phyloP scores from a whole-genome alignment of 2,329 filamentous ascomycete species.

The Talaromyces sp. region DNA sequence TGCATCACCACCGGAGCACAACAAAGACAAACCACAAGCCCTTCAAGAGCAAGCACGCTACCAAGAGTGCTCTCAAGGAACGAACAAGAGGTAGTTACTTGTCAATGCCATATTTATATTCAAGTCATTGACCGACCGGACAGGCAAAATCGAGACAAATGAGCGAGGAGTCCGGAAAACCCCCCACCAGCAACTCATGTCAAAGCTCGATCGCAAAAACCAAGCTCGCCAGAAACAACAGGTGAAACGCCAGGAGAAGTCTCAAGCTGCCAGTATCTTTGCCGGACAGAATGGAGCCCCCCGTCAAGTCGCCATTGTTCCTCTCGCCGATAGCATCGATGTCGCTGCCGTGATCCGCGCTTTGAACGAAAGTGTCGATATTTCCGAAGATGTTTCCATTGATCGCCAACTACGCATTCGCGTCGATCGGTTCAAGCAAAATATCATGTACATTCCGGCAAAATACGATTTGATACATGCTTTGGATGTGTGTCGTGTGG shows the following conservation, averaged over 20 bases:
- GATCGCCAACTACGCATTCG: constrained; percentile 61
- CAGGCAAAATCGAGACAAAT: constrained; percentile 69
- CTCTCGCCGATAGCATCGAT: constrained; percentile 72
- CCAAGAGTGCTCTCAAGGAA: constrained; percentile 83
- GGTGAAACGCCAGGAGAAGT: constrained; percentile 77
- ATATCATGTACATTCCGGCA: constrained; percentile 76
- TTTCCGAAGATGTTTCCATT: constrained; percentile 62
- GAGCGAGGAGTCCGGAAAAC: constrained; percentile 78
- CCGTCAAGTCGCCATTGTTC: constrained; percentile 81
- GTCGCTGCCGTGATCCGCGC: constrained; percentile 63
- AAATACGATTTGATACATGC: constrained; percentile 71
- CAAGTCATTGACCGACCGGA: background rate
- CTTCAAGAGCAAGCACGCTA: constrained; percentile 89
- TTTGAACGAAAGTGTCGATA: constrained; percentile 76
- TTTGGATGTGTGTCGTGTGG: constrained; percentile 79
- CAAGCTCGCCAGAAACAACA: constrained; percentile 87
- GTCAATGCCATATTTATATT: no score
- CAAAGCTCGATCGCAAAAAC: constrained; percentile 91
- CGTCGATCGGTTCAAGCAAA: constrained; percentile 92
- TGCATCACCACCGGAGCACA: constrained; percentile 77
- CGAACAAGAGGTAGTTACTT: constrained; percentile 68
- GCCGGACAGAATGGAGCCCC: constrained; percentile 82
- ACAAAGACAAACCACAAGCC: constrained; percentile 85
- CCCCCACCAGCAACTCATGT: constrained; percentile 94
- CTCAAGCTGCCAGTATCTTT: constrained; percentile 76